These are phyloP conservation scores for Zalerion maritima DNA, from an alignment of 495 filamentous ascomycete species.

Conservation along the genomic window DNA sequence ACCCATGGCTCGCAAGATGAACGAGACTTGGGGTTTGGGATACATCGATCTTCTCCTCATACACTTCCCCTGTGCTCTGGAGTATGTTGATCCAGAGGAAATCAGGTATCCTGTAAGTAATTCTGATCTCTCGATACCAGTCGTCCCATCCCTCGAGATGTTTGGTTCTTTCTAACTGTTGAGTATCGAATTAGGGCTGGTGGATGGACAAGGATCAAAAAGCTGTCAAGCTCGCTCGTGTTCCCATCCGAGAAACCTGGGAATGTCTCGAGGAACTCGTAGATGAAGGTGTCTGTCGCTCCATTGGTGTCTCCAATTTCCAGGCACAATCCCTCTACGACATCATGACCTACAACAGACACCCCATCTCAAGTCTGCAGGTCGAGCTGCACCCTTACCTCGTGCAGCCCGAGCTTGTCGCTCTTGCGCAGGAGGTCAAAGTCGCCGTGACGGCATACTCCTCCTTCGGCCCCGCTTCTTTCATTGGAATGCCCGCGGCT, in stretches of 20 bases:
- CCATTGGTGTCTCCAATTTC: constrained; percentile 57
- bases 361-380: constrained; percentile 35
- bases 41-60: constrained; percentile 48
- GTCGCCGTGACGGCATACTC: constrained; percentile 54
- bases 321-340: constrained; percentile 46
- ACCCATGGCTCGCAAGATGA: constrained; percentile 38
- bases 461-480: constrained; percentile 50
- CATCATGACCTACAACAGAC: constrained; percentile 44
- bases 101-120: constrained; percentile 4
- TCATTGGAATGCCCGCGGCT: constrained; percentile 42
- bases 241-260: constrained; percentile 49
- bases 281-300: constrained; percentile 38
- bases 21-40: constrained; percentile 41
- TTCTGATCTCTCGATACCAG: neutral
- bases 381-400: constrained; percentile 68
- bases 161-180: too few species aligned
- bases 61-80: constrained; percentile 42
- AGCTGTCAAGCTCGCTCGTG: constrained; percentile 27
- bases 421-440: constrained; percentile 37
- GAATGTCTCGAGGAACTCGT: constrained; percentile 49
- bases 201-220: constrained; percentile 34
- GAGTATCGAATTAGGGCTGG: constrained; percentile 42
- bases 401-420: constrained; percentile 40
- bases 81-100: constrained; percentile 44
- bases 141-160: neutral